Percentiles rank a stretch among this genome's conserved stretches.
These are phyloP conservation scores for Candida silvatica DNA, from an alignment of 805 yeast genomes.

Conservation along the genomic window DNA sequence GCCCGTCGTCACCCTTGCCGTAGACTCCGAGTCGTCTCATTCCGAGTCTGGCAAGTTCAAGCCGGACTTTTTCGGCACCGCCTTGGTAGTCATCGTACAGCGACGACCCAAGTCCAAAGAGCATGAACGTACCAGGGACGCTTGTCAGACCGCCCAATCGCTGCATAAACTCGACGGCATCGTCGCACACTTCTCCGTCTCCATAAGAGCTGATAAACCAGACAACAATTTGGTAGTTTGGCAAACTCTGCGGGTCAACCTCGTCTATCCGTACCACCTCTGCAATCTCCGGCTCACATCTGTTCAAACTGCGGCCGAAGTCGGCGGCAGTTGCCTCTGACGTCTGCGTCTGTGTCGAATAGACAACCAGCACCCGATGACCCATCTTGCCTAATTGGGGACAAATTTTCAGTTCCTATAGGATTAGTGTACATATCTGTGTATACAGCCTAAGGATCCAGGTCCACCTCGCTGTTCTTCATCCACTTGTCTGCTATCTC, in stretches of 20 bases:
- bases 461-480: conserved; percentile 5
- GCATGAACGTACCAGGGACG: conserved; percentile 30
- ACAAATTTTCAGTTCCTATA: not conserved
- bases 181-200: conserved; percentile 96
- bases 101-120: conserved; percentile 88
- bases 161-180: conserved; percentile 62
- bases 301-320: conserved; percentile 5
- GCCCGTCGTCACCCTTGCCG: conserved; percentile 90
- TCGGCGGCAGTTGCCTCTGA: conserved; percentile 73
- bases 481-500: conserved; percentile 20
- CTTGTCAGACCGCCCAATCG: conserved; percentile 18
- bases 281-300: conserved; percentile 14
- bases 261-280: not conserved
- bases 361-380: conserved; percentile 40
- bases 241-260: not conserved
- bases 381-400: not conserved
- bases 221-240: conserved; percentile 16
- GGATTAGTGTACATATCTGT: not conserved
- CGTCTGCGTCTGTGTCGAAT: conserved; percentile 92
- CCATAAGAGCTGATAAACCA: conserved; percentile 88
- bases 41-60: conserved; percentile 47
- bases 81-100: conserved; percentile 86
- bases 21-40: conserved; percentile 52
- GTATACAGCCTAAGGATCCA: not conserved
- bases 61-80: conserved; percentile 53